phyloP scores from a whole-genome alignment of 1,284 basidiomycete species.

The Ustilago vetiveriae region DNA sequence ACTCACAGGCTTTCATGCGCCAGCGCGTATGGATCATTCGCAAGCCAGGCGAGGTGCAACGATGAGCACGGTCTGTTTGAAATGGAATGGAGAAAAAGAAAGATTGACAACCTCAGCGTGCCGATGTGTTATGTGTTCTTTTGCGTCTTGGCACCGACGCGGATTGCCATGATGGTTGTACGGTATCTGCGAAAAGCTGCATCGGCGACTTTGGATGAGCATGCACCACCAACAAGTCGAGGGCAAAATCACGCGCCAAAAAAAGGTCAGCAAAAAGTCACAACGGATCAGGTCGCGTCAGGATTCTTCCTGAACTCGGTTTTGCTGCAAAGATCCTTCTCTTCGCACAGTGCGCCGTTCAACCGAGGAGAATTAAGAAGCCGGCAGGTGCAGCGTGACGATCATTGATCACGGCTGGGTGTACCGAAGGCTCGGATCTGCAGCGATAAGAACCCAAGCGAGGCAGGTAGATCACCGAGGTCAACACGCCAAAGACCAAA shows the following conservation, averaged over 20 bases:
- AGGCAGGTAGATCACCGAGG: conserved; percentile 12
- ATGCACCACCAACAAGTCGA: too few relatives aligned
- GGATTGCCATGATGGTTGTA: too few relatives aligned
- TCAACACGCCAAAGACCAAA: conserved; percentile 1
- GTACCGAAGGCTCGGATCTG: not conserved
- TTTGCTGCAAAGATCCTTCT: not conserved
- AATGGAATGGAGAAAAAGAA: not conserved
- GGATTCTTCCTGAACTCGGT: too few relatives aligned
- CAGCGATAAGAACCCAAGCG: not conserved
- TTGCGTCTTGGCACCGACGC: too few relatives aligned
- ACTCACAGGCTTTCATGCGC: conserved; percentile 41
- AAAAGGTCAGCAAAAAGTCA: too few relatives aligned
- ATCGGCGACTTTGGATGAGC: too few relatives aligned
- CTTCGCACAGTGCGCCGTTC: not conserved
- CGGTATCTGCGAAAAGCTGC: too few relatives aligned
- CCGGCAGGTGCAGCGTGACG: not conserved
- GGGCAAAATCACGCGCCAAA: too few relatives aligned
- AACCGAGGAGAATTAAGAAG: not conserved
- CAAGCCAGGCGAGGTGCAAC: conserved; percentile 46
- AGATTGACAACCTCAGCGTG: too few relatives aligned
- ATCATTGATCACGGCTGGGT: not conserved
- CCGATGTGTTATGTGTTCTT: too few relatives aligned
- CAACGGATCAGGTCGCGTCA: too few relatives aligned
- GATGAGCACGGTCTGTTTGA: conserved; percentile 6
- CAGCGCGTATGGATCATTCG: conserved; percentile 51